These are phyloP conservation scores for Leccinum arenicola DNA, from an alignment of 768 basidiomycete species.

Conservation along the genomic window DNA sequence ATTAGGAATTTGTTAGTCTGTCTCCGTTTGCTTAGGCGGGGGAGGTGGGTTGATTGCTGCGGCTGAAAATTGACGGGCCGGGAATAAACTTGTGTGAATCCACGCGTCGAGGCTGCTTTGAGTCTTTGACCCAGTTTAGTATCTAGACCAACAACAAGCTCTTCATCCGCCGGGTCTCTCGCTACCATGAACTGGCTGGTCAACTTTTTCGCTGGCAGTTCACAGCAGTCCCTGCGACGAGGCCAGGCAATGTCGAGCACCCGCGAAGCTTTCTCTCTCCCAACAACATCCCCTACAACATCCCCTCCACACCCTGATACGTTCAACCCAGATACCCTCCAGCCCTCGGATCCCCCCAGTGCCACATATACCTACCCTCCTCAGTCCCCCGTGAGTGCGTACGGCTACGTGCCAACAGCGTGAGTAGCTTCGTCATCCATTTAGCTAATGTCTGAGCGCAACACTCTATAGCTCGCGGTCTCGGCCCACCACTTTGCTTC, in stretches of 20 bases:
- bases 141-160: conserved; percentile 5
- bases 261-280: conserved; percentile 86
- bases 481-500: conserved; percentile 58
- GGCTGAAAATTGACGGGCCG: conserved; percentile 13
- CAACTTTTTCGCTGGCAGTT: conserved; percentile 58
- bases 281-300: conserved; percentile 63
- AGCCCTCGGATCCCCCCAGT: conserved; percentile 47
- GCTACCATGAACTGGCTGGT: conserved; percentile 68
- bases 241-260: conserved; percentile 74
- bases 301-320: conserved; percentile 53
- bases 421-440: conserved; percentile 28
- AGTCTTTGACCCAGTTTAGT: conserved; percentile 10
- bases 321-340: conserved; percentile 53
- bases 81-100: neutral
- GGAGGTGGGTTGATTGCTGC: conserved; percentile 12
- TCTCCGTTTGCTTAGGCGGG: neutral
- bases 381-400: conserved; percentile 47
- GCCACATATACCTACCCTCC: conserved; percentile 80
- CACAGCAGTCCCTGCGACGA: conserved; percentile 47
- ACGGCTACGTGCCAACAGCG: conserved; percentile 61
- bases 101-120: neutral
- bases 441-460: conserved; percentile 5
- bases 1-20: neutral
- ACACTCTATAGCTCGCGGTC: conserved; percentile 35
- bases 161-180: conserved; percentile 3